phyloP scores from a whole-genome alignment of 192 early-diverging fungal genomes.

The Coemansia sp. region DNA sequence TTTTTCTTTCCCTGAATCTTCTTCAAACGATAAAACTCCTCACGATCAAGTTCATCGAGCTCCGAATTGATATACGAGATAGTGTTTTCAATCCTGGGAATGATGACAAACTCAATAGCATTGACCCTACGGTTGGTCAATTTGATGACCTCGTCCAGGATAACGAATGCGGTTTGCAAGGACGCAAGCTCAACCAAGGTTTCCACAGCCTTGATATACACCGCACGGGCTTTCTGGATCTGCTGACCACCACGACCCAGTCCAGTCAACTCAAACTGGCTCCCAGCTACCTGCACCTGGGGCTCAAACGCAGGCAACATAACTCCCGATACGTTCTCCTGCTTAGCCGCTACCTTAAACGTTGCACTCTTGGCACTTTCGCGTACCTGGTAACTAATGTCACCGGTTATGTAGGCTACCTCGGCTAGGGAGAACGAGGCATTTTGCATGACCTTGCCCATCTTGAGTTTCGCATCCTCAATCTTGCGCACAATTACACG shows the following conservation, averaged over 20 bases:
- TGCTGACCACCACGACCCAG: slow-evolving; percentile 98
- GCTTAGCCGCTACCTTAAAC: slow-evolving; percentile 86
- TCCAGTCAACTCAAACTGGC: slow-evolving; percentile 98
- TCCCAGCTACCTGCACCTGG: slow-evolving; percentile 70
- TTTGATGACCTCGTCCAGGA: slow-evolving; percentile 99
- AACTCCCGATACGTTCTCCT: slow-evolving; percentile 98
- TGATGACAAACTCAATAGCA: slow-evolving; percentile 99
- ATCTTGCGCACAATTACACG: slow-evolving; percentile 94
- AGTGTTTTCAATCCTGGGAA: slow-evolving; percentile 97
- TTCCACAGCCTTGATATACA: slow-evolving; percentile 92
- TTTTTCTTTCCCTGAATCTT: slow-evolving; percentile 99
- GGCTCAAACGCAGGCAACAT: slow-evolving; percentile 91
- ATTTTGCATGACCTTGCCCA: slow-evolving; percentile 98
- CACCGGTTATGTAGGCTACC: slow-evolving; percentile 94
- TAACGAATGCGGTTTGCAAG: slow-evolving; percentile 98
- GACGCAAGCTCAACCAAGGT: slow-evolving; percentile 98
- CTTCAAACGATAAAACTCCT: slow-evolving; percentile 98
- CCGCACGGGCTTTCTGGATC: slow-evolving; percentile 90
- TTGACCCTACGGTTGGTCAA: slow-evolving; percentile 98
- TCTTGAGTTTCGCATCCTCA: slow-evolving; percentile 97
- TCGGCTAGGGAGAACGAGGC: slow-evolving; percentile 98
- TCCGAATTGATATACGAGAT: slow-evolving; percentile 95
- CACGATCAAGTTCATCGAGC: slow-evolving; percentile 97
- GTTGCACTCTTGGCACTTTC: slow-evolving; percentile 91
- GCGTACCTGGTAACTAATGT: slow-evolving; percentile 97